These are phyloP conservation scores for Phaeomoniella chlamydospora DNA, from an alignment of 2,329 filamentous ascomycete species.

Conservation along the genomic window DNA sequence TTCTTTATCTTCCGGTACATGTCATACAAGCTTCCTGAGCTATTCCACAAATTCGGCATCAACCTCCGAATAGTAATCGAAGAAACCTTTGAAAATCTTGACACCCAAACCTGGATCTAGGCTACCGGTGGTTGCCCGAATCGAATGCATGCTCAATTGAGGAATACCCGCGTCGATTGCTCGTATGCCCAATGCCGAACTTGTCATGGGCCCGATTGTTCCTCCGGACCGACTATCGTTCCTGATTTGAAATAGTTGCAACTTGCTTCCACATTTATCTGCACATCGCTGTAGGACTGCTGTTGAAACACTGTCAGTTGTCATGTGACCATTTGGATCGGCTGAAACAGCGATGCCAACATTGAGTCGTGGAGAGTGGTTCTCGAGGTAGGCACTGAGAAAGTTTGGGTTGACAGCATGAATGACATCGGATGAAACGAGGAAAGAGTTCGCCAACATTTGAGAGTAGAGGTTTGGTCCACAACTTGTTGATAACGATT, in stretches of 20 bases:
- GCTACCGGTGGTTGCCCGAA: slow-evolving; percentile 74
- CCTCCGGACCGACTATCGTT: slow-evolving; percentile 84
- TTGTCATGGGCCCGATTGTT: slow-evolving; percentile 88
- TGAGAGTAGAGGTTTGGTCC: slow-evolving; percentile 51
- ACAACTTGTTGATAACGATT: slow-evolving; percentile 29
- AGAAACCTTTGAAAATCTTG: slow-evolving; percentile 76
- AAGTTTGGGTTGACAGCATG: slow-evolving; percentile 96
- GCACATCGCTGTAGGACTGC: slow-evolving; percentile 68
- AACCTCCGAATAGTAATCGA: slow-evolving; percentile 73
- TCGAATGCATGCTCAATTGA: slow-evolving; percentile 87
- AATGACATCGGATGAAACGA: slow-evolving; percentile 83
- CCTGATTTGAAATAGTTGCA: slow-evolving; percentile 87
- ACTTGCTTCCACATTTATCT: slow-evolving; percentile 52
- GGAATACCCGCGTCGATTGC: slow-evolving; percentile 80
- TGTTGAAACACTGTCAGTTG: slow-evolving; percentile 75
- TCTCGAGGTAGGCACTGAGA: slow-evolving; percentile 63
- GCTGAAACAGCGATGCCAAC: slow-evolving; percentile 67
- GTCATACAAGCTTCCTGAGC: too few species aligned
- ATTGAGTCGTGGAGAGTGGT: slow-evolving; percentile 79
- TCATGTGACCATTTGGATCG: slow-evolving; percentile 92
- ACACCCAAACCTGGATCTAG: slow-evolving; percentile 80
- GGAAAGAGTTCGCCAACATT: slow-evolving; percentile 83
- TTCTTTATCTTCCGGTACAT: too few species aligned
- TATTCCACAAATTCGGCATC: slow-evolving; percentile 59
- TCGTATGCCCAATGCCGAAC: slow-evolving; percentile 63